These are phyloP conservation scores for Raphidocelis subcapitata DNA, from an alignment of 139 green algal species.

Conservation along the genomic window DNA sequence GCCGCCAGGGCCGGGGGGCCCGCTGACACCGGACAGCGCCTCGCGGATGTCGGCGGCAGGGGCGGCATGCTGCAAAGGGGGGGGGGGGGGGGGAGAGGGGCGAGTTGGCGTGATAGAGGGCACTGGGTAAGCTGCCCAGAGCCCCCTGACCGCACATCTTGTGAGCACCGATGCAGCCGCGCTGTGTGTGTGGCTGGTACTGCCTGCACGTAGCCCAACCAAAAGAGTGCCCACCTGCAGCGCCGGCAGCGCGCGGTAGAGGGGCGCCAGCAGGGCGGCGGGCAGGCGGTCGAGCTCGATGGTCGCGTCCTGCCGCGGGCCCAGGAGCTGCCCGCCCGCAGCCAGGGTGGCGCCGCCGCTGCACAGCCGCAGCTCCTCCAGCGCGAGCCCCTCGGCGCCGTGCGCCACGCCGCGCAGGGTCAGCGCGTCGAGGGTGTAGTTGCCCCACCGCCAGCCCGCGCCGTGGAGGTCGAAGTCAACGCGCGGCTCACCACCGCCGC, in stretches of 20 bases:
- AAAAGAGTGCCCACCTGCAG: constrained; percentile 21
- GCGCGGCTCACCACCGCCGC: constrained; percentile 1
- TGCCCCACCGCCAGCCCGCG: constrained; percentile 16
- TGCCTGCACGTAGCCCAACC: no score
- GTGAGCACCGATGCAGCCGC: no score
- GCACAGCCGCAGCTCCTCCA: constrained; percentile 72
- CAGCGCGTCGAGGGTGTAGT: constrained; percentile 33
- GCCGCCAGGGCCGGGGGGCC: no score
- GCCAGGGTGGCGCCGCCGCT: constrained; percentile 30
- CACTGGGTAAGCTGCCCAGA: no score
- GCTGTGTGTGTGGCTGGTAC: no score
- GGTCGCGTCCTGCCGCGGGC: constrained; percentile 72
- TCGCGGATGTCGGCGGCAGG: constrained; percentile 39
- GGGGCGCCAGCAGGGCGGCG: constrained; percentile 61
- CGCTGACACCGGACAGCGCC: constrained; percentile 10
- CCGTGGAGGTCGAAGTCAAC: constrained; percentile 21
- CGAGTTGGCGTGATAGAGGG: no score
- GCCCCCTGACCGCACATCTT: no score
- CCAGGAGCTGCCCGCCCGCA: constrained; percentile 66
- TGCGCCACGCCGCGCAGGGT: constrained; percentile 61
- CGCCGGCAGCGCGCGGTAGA: constrained; percentile 58
- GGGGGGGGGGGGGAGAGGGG: no score
- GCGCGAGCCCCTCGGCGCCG: constrained; percentile 74
- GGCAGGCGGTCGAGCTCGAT: constrained; percentile 79
- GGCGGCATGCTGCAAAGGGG: constrained; percentile 46